Evolutionary conservation across 352 stramenopile genomes (phyloP), one percentile per base, ranked within the genome.

Genomic region (Labyrinthula sp.): DNA sequence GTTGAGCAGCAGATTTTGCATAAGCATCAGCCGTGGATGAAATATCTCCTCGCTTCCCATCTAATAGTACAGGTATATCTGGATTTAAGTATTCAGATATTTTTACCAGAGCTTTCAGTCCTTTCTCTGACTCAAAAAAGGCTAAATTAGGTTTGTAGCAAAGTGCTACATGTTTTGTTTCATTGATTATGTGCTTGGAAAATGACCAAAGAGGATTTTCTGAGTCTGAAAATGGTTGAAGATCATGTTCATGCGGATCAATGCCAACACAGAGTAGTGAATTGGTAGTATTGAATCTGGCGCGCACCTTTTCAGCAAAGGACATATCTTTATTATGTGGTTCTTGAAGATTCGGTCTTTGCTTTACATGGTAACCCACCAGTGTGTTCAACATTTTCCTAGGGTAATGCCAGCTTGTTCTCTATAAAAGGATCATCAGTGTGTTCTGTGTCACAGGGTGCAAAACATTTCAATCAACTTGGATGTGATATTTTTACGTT

Each of bases 91-190:
- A 45, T 22, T 54, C 27, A n/a, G 56, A 22, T 5, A 65, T 47
- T 20, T 62, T 39, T 21, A 43, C 7, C 10, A 98, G 63, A 3
- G 82, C 85, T 3, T 63, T 60, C 43, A 84, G 65, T 35, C 87
- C 87, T 26, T 81, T 74, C 6, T 68, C 64, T 8, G 72, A 70
- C 60, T 97, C 88, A 59, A 99, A 99, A 65, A 99, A 99, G 3
- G 90, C 90, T 41, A 83, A 82, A 67, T 99, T 99, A 21, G 90
- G 90, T 65, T 99, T 99, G 75, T 93, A 99, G 26, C 73, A 78
- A 6, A 82, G 79, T 1, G 84, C 82, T 30, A 89, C 71, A 15
- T 81, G 66, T 30, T 83, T 66, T 10, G 87, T 97, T 37, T 81
- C 72, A 35, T 90, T 71, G 49, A 97, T 94, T 31, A 98, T n/a